phyloP scores from a whole-genome alignment of 2,329 filamentous ascomycete species.

The Claviceps sp. region DNA sequence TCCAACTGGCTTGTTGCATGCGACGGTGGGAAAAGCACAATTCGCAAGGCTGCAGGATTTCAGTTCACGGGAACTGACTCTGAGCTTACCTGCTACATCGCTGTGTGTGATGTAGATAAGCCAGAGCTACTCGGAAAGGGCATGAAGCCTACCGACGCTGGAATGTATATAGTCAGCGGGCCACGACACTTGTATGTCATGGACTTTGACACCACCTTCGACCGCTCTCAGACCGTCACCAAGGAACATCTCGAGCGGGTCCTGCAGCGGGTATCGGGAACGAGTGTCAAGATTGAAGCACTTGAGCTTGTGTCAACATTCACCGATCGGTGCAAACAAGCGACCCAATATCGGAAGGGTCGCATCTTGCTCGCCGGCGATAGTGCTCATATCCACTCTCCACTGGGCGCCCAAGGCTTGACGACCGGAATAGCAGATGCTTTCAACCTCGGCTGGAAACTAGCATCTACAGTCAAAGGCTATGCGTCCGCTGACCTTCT shows the following conservation, averaged over 20 bases:
- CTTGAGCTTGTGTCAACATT: conserved; percentile 14
- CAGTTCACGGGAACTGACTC: conserved; percentile 23
- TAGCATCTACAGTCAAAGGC: conserved; percentile 23
- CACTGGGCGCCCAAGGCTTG: conserved; percentile 35
- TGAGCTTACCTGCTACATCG: conserved; percentile 21
- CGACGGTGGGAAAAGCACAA: conserved; percentile 26
- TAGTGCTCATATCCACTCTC: conserved; percentile 34
- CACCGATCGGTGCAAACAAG: conserved; percentile 14
- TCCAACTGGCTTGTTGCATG: conserved; percentile 27
- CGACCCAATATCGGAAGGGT: conserved; percentile 23
- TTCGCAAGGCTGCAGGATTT: conserved; percentile 25
- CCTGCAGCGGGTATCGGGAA: conserved; percentile 10
- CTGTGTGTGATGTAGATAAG: conserved; percentile 19
- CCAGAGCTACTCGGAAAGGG: conserved; percentile 14
- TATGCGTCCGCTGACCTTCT: conserved; percentile 18
- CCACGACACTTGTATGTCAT: conserved; percentile 8
- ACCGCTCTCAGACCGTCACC: conserved; percentile 8
- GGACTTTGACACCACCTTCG: conserved; percentile 12
- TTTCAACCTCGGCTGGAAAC: conserved; percentile 37
- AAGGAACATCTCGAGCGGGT: conserved; percentile 12
- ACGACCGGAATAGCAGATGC: conserved; percentile 37
- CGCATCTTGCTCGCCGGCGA: conserved; percentile 35
- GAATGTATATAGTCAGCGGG: conserved; percentile 15
- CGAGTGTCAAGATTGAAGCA: conserved; percentile 12
- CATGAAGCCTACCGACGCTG: conserved; percentile 13